phyloP scores from a whole-genome alignment of 108 stramenopile species.

The Fistulifera pelliculosa region DNA sequence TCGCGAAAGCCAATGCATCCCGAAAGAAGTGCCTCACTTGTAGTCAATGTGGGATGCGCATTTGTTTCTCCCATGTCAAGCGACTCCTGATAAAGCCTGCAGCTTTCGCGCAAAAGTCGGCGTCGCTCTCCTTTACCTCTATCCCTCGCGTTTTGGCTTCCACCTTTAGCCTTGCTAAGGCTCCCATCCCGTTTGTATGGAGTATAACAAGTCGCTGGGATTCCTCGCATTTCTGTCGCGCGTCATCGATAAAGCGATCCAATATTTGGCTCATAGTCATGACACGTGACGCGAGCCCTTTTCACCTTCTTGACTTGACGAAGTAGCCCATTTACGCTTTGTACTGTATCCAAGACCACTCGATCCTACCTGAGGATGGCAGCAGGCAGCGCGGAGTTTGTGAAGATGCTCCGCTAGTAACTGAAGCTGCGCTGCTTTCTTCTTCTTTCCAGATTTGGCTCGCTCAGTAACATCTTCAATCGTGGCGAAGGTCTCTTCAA shows the following conservation, averaged over 20 bases:
- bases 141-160: slow-evolving; percentile 19
- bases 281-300: slow-evolving; percentile 12
- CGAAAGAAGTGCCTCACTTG: slow-evolving; percentile 32
- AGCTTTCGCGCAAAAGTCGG: slow-evolving; percentile 23
- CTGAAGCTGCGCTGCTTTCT: slow-evolving; percentile 16
- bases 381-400: slow-evolving; percentile 57
- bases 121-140: slow-evolving; percentile 20
- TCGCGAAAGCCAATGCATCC: slow-evolving; percentile 36
- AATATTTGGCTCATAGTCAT: slow-evolving; percentile 56
- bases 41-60: slow-evolving; percentile 25
- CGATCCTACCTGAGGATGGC: slow-evolving; percentile 70
- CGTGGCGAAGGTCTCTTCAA: slow-evolving; percentile 30
- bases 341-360: slow-evolving; percentile 28
- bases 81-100: slow-evolving; percentile 31
- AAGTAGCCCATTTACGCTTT: slow-evolving; percentile 1
- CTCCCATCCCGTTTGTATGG: slow-evolving; percentile 58
- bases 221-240: slow-evolving; percentile 47
- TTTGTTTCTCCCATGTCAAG: slow-evolving; percentile 35
- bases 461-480: slow-evolving; percentile 10
- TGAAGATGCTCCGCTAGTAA: slow-evolving; percentile 31
- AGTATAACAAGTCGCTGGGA: slow-evolving; percentile 43
- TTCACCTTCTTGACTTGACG: not conserved
- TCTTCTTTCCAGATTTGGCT: slow-evolving; percentile 9
- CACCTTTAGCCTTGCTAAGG: slow-evolving; percentile 39
- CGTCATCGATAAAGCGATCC: slow-evolving; percentile 55